Evolutionary conservation across 2,329 filamentous ascomycete genomes (phyloP).

Genomic region (Fusarium sp.): DNA sequence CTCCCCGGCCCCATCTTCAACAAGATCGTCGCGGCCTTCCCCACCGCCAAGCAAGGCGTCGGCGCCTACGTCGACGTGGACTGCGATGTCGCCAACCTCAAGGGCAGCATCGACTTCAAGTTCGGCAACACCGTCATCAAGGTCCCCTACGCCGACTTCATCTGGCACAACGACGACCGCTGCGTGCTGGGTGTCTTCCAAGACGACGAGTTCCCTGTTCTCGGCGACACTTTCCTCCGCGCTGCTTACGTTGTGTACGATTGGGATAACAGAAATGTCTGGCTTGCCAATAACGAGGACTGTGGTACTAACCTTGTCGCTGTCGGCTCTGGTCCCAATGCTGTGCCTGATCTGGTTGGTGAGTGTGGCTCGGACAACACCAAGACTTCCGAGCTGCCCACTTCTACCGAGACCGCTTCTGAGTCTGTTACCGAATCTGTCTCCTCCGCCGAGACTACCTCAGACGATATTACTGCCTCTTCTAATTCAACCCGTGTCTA

Average conservation of each 20-base stretch:
- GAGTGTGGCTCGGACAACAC: constrained; percentile 47
- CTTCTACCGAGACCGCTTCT: constrained; percentile 29
- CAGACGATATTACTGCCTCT: constrained; percentile 21
- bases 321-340: constrained; percentile 56
- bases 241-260: constrained; percentile 60
- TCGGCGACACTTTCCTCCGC: constrained; percentile 61
- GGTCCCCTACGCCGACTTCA: constrained; percentile 61
- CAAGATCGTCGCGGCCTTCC: constrained; percentile 58
- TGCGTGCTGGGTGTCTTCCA: constrained; percentile 62
- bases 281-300: constrained; percentile 54
- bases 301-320: constrained; percentile 55
- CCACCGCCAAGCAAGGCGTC: constrained; percentile 57
- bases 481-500: constrained; percentile 12
- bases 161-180: constrained; percentile 53
- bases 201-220: constrained; percentile 56
- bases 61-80: constrained; percentile 63
- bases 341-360: constrained; percentile 51
- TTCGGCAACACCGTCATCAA: constrained; percentile 61
- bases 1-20: constrained; percentile 69
- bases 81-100: constrained; percentile 52
- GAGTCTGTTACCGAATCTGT: constrained; percentile 14
- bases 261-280: constrained; percentile 56
- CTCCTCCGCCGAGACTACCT: constrained; percentile 15
- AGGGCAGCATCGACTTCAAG: constrained; percentile 61
- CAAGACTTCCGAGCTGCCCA: constrained; percentile 23